These are phyloP conservation scores for Pseudogymnoascus sp. DNA, from an alignment of 2,329 filamentous ascomycete species.

Conservation along the genomic window DNA sequence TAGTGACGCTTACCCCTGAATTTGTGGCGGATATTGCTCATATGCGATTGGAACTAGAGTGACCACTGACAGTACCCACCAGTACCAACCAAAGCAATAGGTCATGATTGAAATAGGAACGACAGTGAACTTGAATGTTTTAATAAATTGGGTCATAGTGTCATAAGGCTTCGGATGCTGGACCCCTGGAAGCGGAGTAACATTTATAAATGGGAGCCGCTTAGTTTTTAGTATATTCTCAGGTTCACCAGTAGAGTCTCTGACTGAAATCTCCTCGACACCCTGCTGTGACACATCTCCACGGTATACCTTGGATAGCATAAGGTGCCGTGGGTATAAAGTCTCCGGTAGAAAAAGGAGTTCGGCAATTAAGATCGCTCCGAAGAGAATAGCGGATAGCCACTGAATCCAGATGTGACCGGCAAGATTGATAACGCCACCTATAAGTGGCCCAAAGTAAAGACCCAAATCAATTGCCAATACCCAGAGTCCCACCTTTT, in stretches of 20 bases:
- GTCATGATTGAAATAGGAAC: constrained; percentile 39
- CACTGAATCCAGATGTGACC: constrained; percentile 46
- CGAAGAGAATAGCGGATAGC: constrained; percentile 47
- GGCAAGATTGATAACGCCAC: constrained; percentile 44
- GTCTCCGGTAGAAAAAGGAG: constrained; percentile 47
- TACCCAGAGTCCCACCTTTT: constrained; percentile 50
- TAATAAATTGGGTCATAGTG: constrained; percentile 37
- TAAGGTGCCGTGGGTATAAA: constrained; percentile 40
- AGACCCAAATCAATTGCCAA: constrained; percentile 46
- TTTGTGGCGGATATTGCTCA: neutral
- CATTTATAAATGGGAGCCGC: neutral
- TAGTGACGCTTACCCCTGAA: neutral
- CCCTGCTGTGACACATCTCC: neutral
- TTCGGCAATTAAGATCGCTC: constrained; percentile 39
- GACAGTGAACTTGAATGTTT: constrained; percentile 39
- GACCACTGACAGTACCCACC: constrained; percentile 35
- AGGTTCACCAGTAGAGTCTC: neutral
- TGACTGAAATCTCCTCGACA: neutral
- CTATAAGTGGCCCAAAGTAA: constrained; percentile 42
- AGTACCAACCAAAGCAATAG: constrained; percentile 49
- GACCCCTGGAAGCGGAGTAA: constrained; percentile 41
- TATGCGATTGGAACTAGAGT: neutral
- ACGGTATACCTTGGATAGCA: neutral
- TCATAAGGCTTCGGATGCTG: constrained; percentile 43
- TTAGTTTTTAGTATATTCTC: neutral